Conservation (phyloP, 805 yeast genomes). For the Pichia phayaonensis region DNA sequence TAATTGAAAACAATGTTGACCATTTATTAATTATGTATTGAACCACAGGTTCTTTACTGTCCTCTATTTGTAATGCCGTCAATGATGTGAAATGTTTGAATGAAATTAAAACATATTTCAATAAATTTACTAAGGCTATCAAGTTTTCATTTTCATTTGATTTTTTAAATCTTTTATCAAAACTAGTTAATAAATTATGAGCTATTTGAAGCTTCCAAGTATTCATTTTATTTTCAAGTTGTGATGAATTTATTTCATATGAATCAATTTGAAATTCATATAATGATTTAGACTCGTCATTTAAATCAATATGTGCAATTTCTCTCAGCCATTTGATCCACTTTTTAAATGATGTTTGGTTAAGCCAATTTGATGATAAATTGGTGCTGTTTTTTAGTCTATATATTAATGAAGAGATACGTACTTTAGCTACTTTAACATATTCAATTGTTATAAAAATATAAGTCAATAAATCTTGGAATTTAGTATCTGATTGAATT, state of each 20-base stretch:
- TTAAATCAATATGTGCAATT: not conserved
- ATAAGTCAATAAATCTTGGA: slow-evolving; percentile 23
- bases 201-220: slow-evolving; percentile 21
- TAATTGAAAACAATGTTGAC: slow-evolving; percentile 12
- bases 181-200: slow-evolving; percentile 7
- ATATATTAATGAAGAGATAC: slow-evolving; percentile 17
- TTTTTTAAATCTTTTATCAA: slow-evolving; percentile 8
- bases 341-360: slow-evolving; percentile 19
- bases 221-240: slow-evolving; percentile 6
- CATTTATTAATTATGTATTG: slow-evolving; percentile 15
- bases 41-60: slow-evolving; percentile 2
- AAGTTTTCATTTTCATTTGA: slow-evolving; percentile 7
- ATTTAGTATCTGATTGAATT: slow-evolving; percentile 10
- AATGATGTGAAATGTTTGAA: slow-evolving; percentile 28
- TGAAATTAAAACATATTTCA: slow-evolving; percentile 18
- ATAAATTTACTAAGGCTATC: slow-evolving; percentile 12
- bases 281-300: slow-evolving; percentile 18
- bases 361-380: slow-evolving; percentile 22
- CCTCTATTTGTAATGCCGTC: slow-evolving; percentile 12
- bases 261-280: slow-evolving; percentile 12
- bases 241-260: slow-evolving; percentile 6
- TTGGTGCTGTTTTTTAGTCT: slow-evolving; percentile 18
- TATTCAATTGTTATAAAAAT: slow-evolving; percentile 25
- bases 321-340: slow-evolving; percentile 26
- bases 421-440: slow-evolving; percentile 17